A percentile compares a stretch with the other conserved stretches of the same genome.
phyloP scores from a whole-genome alignment of 768 basidiomycete genomes.

The Lentinula sp. region DNA sequence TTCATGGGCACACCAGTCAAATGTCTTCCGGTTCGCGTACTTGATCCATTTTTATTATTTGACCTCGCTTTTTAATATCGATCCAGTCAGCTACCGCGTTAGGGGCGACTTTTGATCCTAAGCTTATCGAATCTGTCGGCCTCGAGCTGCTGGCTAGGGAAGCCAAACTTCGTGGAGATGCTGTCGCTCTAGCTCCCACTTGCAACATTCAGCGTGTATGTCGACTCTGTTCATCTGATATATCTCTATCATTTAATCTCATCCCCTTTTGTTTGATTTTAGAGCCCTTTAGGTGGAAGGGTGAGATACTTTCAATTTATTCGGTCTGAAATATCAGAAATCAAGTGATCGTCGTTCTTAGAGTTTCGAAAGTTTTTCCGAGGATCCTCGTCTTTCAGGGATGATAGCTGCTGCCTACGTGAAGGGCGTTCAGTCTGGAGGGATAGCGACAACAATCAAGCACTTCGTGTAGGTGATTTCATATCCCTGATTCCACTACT shows the following conservation, averaged over 20 bases:
- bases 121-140: conserved; percentile 58
- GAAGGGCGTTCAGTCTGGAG: conserved; percentile 45
- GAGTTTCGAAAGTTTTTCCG: conserved; percentile 51
- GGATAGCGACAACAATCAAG: conserved; percentile 54
- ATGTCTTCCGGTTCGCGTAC: conserved; percentile 54
- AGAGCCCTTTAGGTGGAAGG: conserved; percentile 70
- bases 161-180: conserved; percentile 64
- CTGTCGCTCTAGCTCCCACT: conserved; percentile 71
- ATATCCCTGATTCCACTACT: background rate
- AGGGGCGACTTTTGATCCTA: conserved; percentile 67
- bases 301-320: conserved; percentile 24
- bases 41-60: background rate
- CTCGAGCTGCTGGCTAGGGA: conserved; percentile 62
- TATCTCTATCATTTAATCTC: background rate
- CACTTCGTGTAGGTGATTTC: conserved; percentile 59
- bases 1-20: conserved; percentile 80
- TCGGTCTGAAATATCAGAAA: background rate
- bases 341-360: conserved; percentile 8
- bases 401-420: conserved; percentile 46
- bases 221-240: conserved; percentile 3
- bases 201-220: conserved; percentile 77
- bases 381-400: conserved; percentile 51
- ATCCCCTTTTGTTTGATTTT: background rate
- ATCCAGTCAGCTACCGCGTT: conserved; percentile 60
- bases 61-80: background rate